phyloP scores from a whole-genome alignment of 345 rosid genomes.

The Citropsis articulata region DNA sequence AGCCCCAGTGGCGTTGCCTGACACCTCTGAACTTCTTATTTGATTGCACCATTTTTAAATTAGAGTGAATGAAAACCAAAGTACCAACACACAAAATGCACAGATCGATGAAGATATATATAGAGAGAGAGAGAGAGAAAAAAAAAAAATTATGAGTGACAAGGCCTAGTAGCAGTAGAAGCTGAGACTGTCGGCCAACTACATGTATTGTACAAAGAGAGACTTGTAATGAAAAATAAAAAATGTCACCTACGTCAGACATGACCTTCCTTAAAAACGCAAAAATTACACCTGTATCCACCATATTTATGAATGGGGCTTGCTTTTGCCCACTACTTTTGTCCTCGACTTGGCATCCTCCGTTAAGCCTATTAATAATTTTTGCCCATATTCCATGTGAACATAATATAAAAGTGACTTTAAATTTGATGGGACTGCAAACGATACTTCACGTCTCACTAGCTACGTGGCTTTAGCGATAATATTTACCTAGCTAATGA shows the following conservation, averaged over 20 bases:
- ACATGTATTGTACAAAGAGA: neutral
- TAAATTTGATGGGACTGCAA: slow-evolving; percentile 1
- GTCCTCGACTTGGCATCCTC: neutral
- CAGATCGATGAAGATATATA: neutral
- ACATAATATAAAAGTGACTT: neutral
- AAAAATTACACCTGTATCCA: neutral
- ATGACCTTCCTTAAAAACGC: neutral
- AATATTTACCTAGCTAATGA: too few species aligned
- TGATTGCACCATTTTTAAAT: slow-evolving; percentile 43
- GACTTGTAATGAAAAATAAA: neutral
- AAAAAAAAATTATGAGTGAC: neutral
- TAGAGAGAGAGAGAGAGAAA: too few species aligned
- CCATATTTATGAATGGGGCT: slow-evolving; percentile 8
- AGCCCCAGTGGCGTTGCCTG: slow-evolving; percentile 71
- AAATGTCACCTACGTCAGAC: neutral
- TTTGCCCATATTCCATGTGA: slow-evolving; percentile 16
- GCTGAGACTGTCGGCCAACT: slow-evolving; percentile 24
- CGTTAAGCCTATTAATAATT: neutral
- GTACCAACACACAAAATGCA: neutral
- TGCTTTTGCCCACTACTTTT: neutral
- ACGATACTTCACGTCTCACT: too few species aligned
- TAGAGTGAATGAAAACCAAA: neutral
- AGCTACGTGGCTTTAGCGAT: too few species aligned
- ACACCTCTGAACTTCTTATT: slow-evolving; percentile 59
- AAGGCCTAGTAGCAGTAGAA: neutral